Evolutionary conservation across 208 protist genomes (phyloP).

Genomic region (Trichomonas vaginalis): DNA sequence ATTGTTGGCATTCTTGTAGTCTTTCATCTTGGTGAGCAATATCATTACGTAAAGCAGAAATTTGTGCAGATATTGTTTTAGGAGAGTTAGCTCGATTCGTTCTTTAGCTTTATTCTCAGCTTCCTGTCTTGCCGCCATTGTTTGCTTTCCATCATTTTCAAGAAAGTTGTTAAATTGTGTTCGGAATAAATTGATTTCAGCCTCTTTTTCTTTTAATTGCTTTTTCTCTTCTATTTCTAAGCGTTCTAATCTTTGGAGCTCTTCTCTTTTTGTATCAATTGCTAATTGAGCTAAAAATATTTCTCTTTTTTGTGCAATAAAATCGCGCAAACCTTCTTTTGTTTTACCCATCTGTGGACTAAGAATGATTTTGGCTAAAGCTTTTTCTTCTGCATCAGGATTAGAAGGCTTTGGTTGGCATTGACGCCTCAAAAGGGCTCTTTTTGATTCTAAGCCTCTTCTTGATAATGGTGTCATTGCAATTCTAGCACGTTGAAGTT

Average conservation of each 20-base stretch:
- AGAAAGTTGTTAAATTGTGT: neutral
- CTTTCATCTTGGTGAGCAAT: neutral
- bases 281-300: neutral
- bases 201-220: neutral
- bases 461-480: neutral
- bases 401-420: neutral
- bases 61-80: neutral
- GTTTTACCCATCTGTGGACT: neutral
- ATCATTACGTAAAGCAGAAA: neutral
- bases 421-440: neutral
- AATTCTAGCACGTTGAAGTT: neutral
- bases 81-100: neutral
- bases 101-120: neutral
- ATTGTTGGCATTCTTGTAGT: neutral
- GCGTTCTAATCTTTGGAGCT: neutral
- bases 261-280: neutral
- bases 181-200: neutral
- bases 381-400: neutral
- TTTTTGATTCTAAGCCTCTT: neutral
- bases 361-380: neutral
- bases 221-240: neutral
- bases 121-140: neutral
- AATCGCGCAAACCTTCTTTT: neutral
- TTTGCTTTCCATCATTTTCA: neutral
- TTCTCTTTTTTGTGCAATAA: neutral